Percentiles rank a stretch among this genome's conserved stretches.
phyloP scores from a whole-genome alignment of 306 rosid genomes.

The Coriaria nepalensis region DNA sequence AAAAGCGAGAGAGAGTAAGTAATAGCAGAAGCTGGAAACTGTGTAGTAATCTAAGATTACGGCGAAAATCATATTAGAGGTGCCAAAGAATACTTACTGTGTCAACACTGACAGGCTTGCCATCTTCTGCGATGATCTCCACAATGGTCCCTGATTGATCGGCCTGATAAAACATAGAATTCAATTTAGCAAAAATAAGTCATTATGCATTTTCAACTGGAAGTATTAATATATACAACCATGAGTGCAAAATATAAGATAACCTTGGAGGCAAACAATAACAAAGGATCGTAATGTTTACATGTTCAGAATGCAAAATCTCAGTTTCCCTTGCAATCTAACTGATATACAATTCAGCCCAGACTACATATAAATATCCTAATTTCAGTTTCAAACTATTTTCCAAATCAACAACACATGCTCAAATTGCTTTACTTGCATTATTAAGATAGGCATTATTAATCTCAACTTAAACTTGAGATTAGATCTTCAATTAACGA shows the following conservation, averaged over 20 bases:
- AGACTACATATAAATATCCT: no score
- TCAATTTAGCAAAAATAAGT: not conserved
- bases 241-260: no score
- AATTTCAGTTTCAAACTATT: no score
- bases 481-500: not conserved
- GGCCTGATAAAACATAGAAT: constrained; percentile 26
- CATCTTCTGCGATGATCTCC: constrained; percentile 43
- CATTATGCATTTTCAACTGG: not conserved
- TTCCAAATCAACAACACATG: no score
- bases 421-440: no score
- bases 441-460: no score
- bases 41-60: not conserved
- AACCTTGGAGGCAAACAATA: no score
- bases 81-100: constrained; percentile 28
- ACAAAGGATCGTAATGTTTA: no score
- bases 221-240: not conserved
- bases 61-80: not conserved
- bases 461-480: no score
- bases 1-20: constrained; percentile 9
- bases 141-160: constrained; percentile 65
- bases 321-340: no score
- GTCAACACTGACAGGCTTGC: constrained; percentile 49
- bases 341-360: no score
- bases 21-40: constrained; percentile 4
- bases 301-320: no score